These are phyloP conservation scores for Rickenella mellea DNA, from an alignment of 768 basidiomycete species.

Conservation along the genomic window DNA sequence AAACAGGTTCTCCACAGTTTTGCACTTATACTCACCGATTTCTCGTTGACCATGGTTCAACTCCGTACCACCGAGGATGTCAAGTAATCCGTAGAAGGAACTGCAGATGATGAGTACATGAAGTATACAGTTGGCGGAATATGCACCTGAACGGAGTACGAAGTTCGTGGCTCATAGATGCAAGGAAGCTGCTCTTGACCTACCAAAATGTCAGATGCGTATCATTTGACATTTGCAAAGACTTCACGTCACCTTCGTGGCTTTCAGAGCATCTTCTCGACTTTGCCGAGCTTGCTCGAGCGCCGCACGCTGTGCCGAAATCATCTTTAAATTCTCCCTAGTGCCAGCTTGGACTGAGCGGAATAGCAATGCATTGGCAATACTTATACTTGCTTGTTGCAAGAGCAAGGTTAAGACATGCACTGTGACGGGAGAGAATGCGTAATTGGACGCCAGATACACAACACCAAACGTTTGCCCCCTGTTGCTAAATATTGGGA, in stretches of 20 bases:
- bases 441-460: slow-evolving; percentile 56
- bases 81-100: slow-evolving; percentile 69
- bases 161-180: slow-evolving; percentile 72
- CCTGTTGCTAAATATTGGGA: slow-evolving; percentile 66
- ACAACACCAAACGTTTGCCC: slow-evolving; percentile 68
- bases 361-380: slow-evolving; percentile 67
- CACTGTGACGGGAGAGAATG: slow-evolving; percentile 51
- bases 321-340: slow-evolving; percentile 68
- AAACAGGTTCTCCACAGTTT: neutral
- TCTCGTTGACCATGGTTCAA: slow-evolving; percentile 61
- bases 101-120: slow-evolving; percentile 20
- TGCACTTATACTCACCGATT: slow-evolving; percentile 35
- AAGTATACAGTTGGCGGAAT: neutral
- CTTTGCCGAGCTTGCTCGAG: slow-evolving; percentile 62
- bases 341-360: slow-evolving; percentile 68
- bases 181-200: slow-evolving; percentile 74
- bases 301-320: slow-evolving; percentile 59
- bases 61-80: slow-evolving; percentile 64
- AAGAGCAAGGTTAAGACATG: slow-evolving; percentile 56
- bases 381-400: slow-evolving; percentile 69
- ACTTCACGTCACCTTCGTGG: slow-evolving; percentile 43
- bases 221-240: neutral
- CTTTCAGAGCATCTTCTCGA: slow-evolving; percentile 64
- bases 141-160: slow-evolving; percentile 67
- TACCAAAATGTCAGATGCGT: slow-evolving; percentile 14